Conservation (phyloP, 2,329 filamentous ascomycete species). For the Alternaria solani region DNA sequence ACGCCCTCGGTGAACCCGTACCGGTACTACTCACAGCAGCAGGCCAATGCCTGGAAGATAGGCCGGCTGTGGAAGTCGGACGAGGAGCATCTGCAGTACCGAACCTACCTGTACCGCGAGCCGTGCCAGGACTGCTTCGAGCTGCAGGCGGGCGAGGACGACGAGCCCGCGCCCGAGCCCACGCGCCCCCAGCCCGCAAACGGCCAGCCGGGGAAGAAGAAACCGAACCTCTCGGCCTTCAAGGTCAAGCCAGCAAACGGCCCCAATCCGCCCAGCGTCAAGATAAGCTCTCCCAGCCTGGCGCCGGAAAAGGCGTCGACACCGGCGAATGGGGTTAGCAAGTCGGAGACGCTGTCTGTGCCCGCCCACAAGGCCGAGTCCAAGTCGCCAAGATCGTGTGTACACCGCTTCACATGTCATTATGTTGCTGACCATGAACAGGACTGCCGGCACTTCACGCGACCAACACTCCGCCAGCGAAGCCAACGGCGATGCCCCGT, state of each 20-base stretch:
- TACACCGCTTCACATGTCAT: not conserved
- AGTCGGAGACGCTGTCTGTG: conserved; percentile 28
- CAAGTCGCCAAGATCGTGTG: conserved; percentile 33
- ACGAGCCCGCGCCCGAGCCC: conserved; percentile 57
- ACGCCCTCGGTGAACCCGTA: conserved; percentile 58
- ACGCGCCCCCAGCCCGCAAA: conserved; percentile 45
- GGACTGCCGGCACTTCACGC: conserved; percentile 27
- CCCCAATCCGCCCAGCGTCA: conserved; percentile 38
- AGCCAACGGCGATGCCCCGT: conserved; percentile 20
- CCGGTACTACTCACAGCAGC: conserved; percentile 53
- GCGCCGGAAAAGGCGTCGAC: conserved; percentile 31
- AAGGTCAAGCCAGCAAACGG: conserved; percentile 62
- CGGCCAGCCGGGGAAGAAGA: conserved; percentile 62
- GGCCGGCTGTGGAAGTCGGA: conserved; percentile 62
- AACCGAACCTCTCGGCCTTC: conserved; percentile 68
- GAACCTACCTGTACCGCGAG: conserved; percentile 68
- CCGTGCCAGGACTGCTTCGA: conserved; percentile 58
- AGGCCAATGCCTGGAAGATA: conserved; percentile 53
- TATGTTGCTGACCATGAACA: conserved; percentile 28
- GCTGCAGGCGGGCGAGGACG: conserved; percentile 62
- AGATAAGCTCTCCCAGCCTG: conserved; percentile 41
- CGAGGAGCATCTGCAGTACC: conserved; percentile 68
- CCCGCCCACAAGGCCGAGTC: conserved; percentile 23
- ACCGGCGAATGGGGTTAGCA: conserved; percentile 39
- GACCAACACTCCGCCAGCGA: conserved; percentile 28